Evolutionary conservation across 441 rosid genomes (phyloP).

Genomic region (Mallotus japonicus): DNA sequence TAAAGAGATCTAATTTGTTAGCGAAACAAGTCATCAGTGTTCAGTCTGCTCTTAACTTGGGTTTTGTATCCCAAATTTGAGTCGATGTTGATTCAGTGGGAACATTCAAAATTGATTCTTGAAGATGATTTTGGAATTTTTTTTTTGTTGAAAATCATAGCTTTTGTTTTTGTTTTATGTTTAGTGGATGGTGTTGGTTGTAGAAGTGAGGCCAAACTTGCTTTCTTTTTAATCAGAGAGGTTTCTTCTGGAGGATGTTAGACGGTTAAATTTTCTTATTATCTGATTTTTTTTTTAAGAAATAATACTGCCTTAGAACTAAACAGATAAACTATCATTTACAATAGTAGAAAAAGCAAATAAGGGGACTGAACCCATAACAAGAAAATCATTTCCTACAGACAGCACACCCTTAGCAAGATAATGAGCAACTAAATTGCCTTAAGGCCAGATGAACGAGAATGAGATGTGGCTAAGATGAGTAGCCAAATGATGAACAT

Average conservation of each 20-base stretch:
- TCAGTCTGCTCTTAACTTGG: conserved; percentile 70
- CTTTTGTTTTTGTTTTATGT: conserved; percentile 7
- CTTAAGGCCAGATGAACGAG: no score
- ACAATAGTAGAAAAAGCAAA: no score
- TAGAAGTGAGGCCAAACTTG: conserved; percentile 81
- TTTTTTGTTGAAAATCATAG: not conserved
- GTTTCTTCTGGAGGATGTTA: conserved; percentile 60
- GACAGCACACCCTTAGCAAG: no score
- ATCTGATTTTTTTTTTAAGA: no score
- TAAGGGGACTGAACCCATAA: no score
- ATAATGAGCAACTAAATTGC: no score
- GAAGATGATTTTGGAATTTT: not conserved
- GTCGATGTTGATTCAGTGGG: conserved; percentile 59
- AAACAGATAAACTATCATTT: no score
- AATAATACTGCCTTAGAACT: no score
- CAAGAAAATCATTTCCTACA: no score
- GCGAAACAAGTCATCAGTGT: conserved; percentile 85
- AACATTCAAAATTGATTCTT: not conserved
- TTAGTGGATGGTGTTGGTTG: conserved; percentile 69
- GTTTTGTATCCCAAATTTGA: conserved; percentile 82
- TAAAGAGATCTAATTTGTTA: conserved; percentile 60
- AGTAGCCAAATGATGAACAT: no score
- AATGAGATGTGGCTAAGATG: no score
- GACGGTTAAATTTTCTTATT: conserved; percentile 42
- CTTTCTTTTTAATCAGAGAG: conserved; percentile 82